Evolutionary conservation across 805 yeast genomes (phyloP).

Genomic region (Dipodascopsis uninucleata): DNA sequence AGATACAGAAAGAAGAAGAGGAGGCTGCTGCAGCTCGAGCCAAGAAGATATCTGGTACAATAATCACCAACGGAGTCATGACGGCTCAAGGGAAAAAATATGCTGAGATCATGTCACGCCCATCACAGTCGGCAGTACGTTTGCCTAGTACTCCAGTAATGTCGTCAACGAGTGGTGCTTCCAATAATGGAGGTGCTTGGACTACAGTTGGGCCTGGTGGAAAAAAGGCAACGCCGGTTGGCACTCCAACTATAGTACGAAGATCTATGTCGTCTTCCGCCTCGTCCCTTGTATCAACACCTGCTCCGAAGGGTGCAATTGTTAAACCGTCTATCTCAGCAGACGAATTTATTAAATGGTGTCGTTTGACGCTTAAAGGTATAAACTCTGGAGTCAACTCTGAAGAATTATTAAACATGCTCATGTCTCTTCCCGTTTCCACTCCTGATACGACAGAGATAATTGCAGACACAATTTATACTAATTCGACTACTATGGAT

Average conservation of each 20-base stretch:
- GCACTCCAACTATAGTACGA: conserved; percentile 1
- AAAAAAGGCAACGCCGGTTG: conserved; percentile 49
- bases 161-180: conserved; percentile 1
- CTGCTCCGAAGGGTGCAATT: conserved; percentile 6
- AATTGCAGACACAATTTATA: conserved; percentile 87
- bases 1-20: conserved; percentile 41
- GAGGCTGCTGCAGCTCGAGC: conserved; percentile 26
- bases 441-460: conserved; percentile 72
- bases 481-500: conserved; percentile 85
- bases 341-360: conserved; percentile 43
- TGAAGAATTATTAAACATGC: conserved; percentile 74
- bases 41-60: no score
- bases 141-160: conserved; percentile 14
- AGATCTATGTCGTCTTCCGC: conserved; percentile 4
- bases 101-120: conserved; percentile 18
- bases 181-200: conserved; percentile 29
- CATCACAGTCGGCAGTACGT: neutral
- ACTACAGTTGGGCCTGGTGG: conserved; percentile 59
- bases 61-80: conserved; percentile 8
- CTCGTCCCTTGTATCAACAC: conserved; percentile 1
- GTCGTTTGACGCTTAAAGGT: conserved; percentile 40
- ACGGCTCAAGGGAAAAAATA: conserved; percentile 17
- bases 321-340: conserved; percentile 21
- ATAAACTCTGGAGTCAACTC: conserved; percentile 66
- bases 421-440: conserved; percentile 66